Base-by-base conservation (phyloP, 2,329 filamentous ascomycete genomes). In the Trichophyton verrucosum region DNA sequence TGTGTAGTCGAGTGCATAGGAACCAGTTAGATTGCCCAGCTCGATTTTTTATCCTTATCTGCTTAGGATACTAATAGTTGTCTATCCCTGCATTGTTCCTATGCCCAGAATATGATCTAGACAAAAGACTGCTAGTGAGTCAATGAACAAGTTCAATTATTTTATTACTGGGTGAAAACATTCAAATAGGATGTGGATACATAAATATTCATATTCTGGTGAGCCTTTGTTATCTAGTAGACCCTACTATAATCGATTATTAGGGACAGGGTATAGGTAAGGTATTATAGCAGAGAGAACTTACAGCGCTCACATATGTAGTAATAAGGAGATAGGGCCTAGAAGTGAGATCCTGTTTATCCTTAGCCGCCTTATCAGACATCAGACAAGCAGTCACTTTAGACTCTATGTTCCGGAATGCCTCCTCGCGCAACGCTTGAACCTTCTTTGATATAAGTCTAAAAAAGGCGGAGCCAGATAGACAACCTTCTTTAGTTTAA, bases 401-500 rank as follows among this genome's bases (percentile, higher is more conserved):
- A 27, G 27, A 24, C 27, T 53, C 49, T 13, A 30, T 53, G 49
- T 53, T 53, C 49, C 27, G 15, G 49, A 47, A 20, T 22, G n/a
- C 17, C 44, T 30, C 13, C 11, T 33, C 49, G 13, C 49, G 24
- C 49, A 53, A 53, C 13, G 49, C 9, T 27, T 22, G 44, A 30
- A n/a, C 49, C 22, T 53, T 53, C 49, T 53, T 53, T 13, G n/a
- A 30, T 33, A 53, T 53, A 53, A 53, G 49, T 33, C 49, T 53
- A 53, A 11, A 7, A 53, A 22, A 53, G 24, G 49, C 49, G 49
- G 49, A 30, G 22, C 24, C 27, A 30, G 49, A 24, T 30, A 17
- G 44, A 47, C 15, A 53, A 53, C 49, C 49, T 53, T 53, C 49
- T 53, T 53, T 53, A 27, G 17, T 22, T 51, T 53, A 53, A 53